Evolutionary conservation across 176 grass and related monocot species (phyloP), one percentile per base, ranked within the genome.

Genomic region (Bromus sterilis): DNA sequence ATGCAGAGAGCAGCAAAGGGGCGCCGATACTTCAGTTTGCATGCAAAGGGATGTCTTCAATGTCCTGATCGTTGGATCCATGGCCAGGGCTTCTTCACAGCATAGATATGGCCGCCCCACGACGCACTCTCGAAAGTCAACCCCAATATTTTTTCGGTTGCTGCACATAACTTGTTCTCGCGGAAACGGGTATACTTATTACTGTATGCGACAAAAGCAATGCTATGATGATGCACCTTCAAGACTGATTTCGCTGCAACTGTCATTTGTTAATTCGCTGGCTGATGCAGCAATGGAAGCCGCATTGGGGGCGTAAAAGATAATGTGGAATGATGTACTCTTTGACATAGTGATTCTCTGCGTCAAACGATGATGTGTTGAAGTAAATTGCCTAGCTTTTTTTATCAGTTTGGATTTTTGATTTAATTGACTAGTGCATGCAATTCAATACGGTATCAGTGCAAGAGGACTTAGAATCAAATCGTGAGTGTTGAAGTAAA

Each of bases 1-100:
- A 20, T 55, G 75, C 26, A n/a, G 44, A 40, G 16, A 75, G 6
- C 87, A 80, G 82, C 61, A 85, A 89, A 85, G 82, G 9, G 46
- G 20, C 24, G 39, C 18, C 32, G 37, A 76, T 14, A 55, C 87
- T 71, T 79, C 8, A 13, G 13, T 71, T 75, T 56, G 82, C 51
- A 80, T 63, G 41, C 82, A n/a, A 89, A 76, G 70, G 18, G 16
- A 34, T 82, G 59, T 4, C 15, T 6, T 75, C 29, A 6, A 78
- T 18, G 61, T 30, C 14, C 8, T 72, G 53, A 71, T 61, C 29
- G 41, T 1, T 66, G 64, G 49, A 40, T 71, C 35, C 16, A 25
- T 57, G 71, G 57, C 35, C 16, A 25, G 44, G 71, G 57, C 57
- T 55, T 66, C 71, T 79, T 73, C 76, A 8, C 15, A 9, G 74